Base-by-base conservation (phyloP, 2,329 filamentous ascomycete genomes). In the Nigrospora sphaerica region DNA sequence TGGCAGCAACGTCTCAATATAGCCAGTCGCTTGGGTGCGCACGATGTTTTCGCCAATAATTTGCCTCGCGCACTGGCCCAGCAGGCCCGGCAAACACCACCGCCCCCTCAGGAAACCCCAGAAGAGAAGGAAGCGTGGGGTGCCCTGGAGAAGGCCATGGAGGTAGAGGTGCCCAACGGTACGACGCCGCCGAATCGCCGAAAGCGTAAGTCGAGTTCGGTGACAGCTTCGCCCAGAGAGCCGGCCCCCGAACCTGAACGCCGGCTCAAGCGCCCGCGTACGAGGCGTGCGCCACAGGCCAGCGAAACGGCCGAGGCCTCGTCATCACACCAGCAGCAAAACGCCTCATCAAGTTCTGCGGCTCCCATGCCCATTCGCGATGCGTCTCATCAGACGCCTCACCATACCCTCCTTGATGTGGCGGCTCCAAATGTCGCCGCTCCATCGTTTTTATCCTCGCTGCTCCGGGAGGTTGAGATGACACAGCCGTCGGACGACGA, bases 41-140 rank as follows among this genome's bases (percentile, higher is more conserved):
- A 75, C 44, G 82, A 85, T 46, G 76, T 83, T 13, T 93, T 95
- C 57, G 78, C 80, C 52, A 78, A 82, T 57, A 78, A 72, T 51
- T 73, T 81, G 16, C 71, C 75, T 3, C 66, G 67, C 6, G 66
- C 70, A 37, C 78, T 88, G 38, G 82, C 83, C 39, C 77, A 81
- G 48, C 70, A 75, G 58, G 68, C 60, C 58, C 70, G 64, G 50
- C 61, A 58, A 56, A 69, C 67, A 14, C 77, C 78, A 32, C 77
- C 81, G 37, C 80, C 68, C 0, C 62, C 69, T 14, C 66, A 81
- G 34, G 87, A 95, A 64, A 86, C 85, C 9, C 71, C 83, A 37
- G 90, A 95, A 55, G 90, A 95, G 64, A 75, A 85, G 45, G 77
- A 83, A 48, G 89, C 92, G 4, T 96, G 92, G 93, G 88, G 90